Base-by-base conservation (phyloP, 441 rosid species). In the Bocquillonia castaneifolia region DNA sequence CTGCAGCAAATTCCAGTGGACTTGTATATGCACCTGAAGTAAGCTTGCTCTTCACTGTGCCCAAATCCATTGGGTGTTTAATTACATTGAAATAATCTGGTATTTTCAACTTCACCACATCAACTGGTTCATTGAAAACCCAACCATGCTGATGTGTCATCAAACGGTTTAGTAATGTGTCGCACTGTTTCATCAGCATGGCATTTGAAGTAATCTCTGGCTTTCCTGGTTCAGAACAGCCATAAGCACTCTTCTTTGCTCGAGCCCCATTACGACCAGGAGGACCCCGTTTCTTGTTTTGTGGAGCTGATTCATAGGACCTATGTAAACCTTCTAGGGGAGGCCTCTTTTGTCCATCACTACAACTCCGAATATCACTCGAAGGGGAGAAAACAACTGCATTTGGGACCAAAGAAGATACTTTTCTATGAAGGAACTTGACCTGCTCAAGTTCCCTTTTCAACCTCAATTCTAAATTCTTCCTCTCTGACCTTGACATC, bases 31-130 rank as follows among this genome's bases (percentile, higher is more conserved):
- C 76, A 55, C 89, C 86, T 5, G 85, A 77, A 70, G 69, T 59
- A 44, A 91, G 55, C 68, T 80, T 93, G 63, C 69, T 77, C 72
- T 86, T 83, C 64, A 93, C 85, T 12, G 97, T 91, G 37, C 93
- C 92, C 70, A 93, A 83, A 82, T 93, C 96, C 98, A 93, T 91
- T 28, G 98, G 98, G 36, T 84, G 83, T 76, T 88, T 91, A 64
- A 93, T 82, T 74, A 93, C 82, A 50, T 74, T 79, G 57, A 85
- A 86, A 72, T 93, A 93, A 78, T 93, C 99, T 2, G 96, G 99
- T 72, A 93, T 88, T 59, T 93, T 89, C 81, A 91, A 75, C 80
- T 78, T 65, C 48, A 82, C 91, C 64, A 80, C 87, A 79, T 93
- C 96, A 68, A 91, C 97, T 15, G 97, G 96, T 54, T 55, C 66